Base-by-base conservation (phyloP, 345 rosid species). In the Eucalyptus albens region DNA sequence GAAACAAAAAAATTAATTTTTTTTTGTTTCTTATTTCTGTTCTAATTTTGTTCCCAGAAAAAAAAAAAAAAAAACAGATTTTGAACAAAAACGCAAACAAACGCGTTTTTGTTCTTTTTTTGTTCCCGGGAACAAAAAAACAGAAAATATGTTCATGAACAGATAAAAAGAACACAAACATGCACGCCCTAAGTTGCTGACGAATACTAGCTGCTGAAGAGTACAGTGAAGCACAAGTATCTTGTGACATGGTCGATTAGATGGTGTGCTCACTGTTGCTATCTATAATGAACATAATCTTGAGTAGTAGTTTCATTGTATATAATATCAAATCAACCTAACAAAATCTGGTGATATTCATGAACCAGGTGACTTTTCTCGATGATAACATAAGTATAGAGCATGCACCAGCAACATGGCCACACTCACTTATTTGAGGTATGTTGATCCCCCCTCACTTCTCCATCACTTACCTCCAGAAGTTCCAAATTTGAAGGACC, bases 401-500 rank as follows among this genome's bases (percentile, higher is more conserved):
- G 86, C 99, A 96, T 92, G 98, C 97, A 15, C 96, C 96, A 91
- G 50, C 86, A 94, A 82, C 99, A 93, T 37, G 99, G 99, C 40
- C 99, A 97, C 89, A 94, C 97, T 87, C 99, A 97, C 91, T 89
- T 97, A 90, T 91, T 89, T 72, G 98, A 97, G 98, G 99, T 96
- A 92, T 51, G 88, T 37, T 60, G 53, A 85, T 6, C 88, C 45
- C 87, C 88, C 67, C 33, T 88, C 89, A 50, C 88, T 77, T 87
- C 82, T 87, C 77, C 31, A 33, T 24, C 40, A 5, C 45, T 80
- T 42, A 27, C 88, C 72, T 50, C 59, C 31, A 27, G 87, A 21
- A 81, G 45, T 82, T 77, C 22, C n/a, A 50, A 31, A 67, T 86
- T 86, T 37, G 51, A 89, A 40, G 47, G 12, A 21, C 47, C 85